Percentiles rank a stretch among this genome's conserved stretches.
These are phyloP conservation scores for Apiotrichum akiyoshidainum DNA, from an alignment of 1,284 basidiomycete genomes.

Conservation along the genomic window DNA sequence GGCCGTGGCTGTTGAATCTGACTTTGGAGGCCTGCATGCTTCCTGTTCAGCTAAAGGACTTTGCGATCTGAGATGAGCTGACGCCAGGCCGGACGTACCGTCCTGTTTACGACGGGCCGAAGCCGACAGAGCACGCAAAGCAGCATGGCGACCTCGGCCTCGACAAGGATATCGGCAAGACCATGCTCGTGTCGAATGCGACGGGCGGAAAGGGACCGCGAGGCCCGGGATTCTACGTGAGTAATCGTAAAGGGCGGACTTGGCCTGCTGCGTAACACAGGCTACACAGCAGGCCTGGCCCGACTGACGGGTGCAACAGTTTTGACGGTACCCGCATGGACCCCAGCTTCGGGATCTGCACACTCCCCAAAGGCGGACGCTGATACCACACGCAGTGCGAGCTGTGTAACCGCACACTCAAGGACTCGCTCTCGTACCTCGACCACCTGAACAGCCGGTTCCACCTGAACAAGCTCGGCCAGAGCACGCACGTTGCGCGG, in stretches of 20 bases:
- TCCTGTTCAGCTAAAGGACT: no score
- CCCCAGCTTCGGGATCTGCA: no score
- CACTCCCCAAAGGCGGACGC: not conserved
- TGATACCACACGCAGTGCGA: constrained; percentile 61
- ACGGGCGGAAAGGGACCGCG: constrained; percentile 73
- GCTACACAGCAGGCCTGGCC: constrained; percentile 16
- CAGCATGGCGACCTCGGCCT: constrained; percentile 76
- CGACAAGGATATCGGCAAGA: constrained; percentile 87
- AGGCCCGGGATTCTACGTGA: constrained; percentile 77
- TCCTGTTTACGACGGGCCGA: constrained; percentile 63
- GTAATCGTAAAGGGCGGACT: constrained; percentile 8
- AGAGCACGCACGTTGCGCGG: constrained; percentile 84
- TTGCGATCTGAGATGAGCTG: no score
- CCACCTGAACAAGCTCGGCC: constrained; percentile 80
- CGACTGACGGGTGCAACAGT: no score
- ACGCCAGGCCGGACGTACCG: constrained; percentile 71
- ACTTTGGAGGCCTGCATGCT: no score
- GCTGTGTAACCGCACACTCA: constrained; percentile 82
- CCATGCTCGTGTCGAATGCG: constrained; percentile 71
- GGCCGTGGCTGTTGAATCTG: no score
- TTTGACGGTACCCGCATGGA: no score
- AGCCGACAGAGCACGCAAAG: constrained; percentile 74
- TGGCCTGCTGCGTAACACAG: not conserved
- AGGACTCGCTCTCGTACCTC: constrained; percentile 87
- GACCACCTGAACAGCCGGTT: constrained; percentile 94